Base-by-base conservation (phyloP, 768 basidiomycete species). In the Serendipita sp. region DNA sequence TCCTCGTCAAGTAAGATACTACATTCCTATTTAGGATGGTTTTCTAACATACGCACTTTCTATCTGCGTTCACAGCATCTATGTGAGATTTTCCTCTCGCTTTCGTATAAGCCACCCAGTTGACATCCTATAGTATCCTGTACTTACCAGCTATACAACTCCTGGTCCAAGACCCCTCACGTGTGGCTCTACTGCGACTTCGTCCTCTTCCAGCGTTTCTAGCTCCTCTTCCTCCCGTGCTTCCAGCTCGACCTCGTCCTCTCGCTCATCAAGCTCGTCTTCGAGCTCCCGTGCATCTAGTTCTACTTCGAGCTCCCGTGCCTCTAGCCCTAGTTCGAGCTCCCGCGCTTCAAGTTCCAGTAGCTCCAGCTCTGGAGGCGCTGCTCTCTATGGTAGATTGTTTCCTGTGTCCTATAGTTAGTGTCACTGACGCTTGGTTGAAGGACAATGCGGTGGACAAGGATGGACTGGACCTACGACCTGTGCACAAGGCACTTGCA, bases 151-250 rank as follows among this genome's bases (percentile, higher is more conserved):
- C 55, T 60, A 60, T 36, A n/a, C n/a, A 3, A 60, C 2, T 34
- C 55, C 55, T 10, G 71, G 71, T 6, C 71, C 71, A 16, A 15
- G 68, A 15, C 71, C 72, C n/a, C 71, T 73, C 69, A 68, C 67
- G 10, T 73, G 72, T 64, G 60, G 65, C 44, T 71, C 69, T 27
- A 60, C 55, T 18, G 6, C 23, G 10, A n/a, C 18, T 18, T 18
- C 3, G n/a, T 60, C 55, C 16, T 3, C 23, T n/a, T 3, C 34
- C 34, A 10, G 27, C 23, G 3, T 27, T 34, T 60, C 55, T 10
- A 60, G 27, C 34, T 60, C 55, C 16, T 40, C 37, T 40, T 6
- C 37, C 13, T 13, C 6, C 13, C 37, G 6, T 40, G 37, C 37
- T 40, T 40, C 16, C 6, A 50, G 48, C 8, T 36, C 55, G 16